These are phyloP conservation scores for Colletotrichum gigasporum DNA, from an alignment of 2,329 filamentous ascomycete species.

Conservation along the genomic window DNA sequence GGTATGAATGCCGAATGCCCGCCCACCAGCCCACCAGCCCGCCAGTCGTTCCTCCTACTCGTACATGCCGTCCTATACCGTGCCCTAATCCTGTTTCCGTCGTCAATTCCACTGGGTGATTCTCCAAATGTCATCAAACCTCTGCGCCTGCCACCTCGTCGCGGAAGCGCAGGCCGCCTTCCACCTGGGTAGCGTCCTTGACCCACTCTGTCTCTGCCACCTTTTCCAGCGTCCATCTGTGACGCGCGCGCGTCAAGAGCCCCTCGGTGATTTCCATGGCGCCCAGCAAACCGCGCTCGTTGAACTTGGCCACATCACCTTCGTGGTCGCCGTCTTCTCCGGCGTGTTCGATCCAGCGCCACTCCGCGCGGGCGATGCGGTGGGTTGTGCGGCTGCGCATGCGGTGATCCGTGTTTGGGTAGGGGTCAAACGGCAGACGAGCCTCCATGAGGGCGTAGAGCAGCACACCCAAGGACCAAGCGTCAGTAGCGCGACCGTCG, in stretches of 20 bases:
- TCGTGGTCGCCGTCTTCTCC: slow-evolving; percentile 91
- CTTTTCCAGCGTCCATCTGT: slow-evolving; percentile 78
- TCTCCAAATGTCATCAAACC: slow-evolving; percentile 43
- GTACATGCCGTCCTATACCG: slow-evolving; percentile 14
- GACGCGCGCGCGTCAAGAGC: slow-evolving; percentile 82
- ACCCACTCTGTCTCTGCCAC: slow-evolving; percentile 83
- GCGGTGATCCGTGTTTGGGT: slow-evolving; percentile 79
- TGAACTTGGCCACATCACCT: slow-evolving; percentile 66
- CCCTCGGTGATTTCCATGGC: slow-evolving; percentile 86
- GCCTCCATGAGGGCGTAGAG: slow-evolving; percentile 94
- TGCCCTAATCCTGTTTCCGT: slow-evolving; percentile 1
- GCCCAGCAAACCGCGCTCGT: slow-evolving; percentile 73
- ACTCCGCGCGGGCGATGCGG: slow-evolving; percentile 94
- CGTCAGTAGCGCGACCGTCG: slow-evolving; percentile 90
- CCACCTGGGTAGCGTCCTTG: slow-evolving; percentile 73
- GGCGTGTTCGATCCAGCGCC: slow-evolving; percentile 90
- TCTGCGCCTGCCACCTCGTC: slow-evolving; percentile 68
- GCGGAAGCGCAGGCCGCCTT: slow-evolving; percentile 67
- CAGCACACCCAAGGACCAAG: slow-evolving; percentile 93
- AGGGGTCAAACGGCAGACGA: slow-evolving; percentile 91
- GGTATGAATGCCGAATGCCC: slow-evolving; percentile 3
- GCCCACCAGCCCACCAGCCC: not conserved
- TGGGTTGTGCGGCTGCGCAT: slow-evolving; percentile 87
- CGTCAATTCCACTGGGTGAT: slow-evolving; percentile 8
- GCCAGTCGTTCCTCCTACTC: slow-evolving; percentile 14